Evolutionary conservation across 2,329 filamentous ascomycete genomes (phyloP), one percentile per base, ranked within the genome.

Genomic region (Cordyceps cicadae): DNA sequence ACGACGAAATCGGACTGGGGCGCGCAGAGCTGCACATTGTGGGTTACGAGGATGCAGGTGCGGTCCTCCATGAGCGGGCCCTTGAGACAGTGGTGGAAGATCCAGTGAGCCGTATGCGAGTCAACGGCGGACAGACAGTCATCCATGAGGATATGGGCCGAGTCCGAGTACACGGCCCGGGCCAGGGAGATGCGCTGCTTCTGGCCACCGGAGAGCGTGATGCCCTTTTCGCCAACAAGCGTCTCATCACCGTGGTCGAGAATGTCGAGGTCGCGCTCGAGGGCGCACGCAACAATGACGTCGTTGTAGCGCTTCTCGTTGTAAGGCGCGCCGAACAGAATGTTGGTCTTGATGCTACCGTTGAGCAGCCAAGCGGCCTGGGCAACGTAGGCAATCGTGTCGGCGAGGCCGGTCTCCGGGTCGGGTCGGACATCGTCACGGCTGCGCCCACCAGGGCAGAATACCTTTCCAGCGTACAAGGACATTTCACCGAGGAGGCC

Each of bases 321-420:
- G 66, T 85, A 90, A 1, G 87, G 84, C 21, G 89, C 87, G 7
- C 92, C 87, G 69, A 99, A 99, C 1, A 96, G 75, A 65, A 99
- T 99, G 72, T 99, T 99, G 64, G 97, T 90, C 71, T 90, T 92
- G 74, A 99, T 95, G 21, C 89, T 95, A 50, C 89, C 93, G 68
- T 99, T 99, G 62, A 97, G 89, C 37, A 99, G 81, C 94, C 94
- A 99, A 9, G 94, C 91, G 72, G 96, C 89, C 72, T 99, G 94
- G 19, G 94, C 93, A 71, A 95, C 96, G 71, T 97, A 99, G 17
- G 94, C 94, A 62, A 97, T 87, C 63, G 89, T 96, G 70, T 99
- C 92, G 6, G 90, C 91, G 45, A 97, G 81, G 1, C 88, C 89
- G 26, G 93, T 97, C 62, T 89, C 87, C 2, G 91, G 88, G 70